Evolutionary conservation across 1,284 basidiomycete genomes (phyloP).

Genomic region (Xanthoconium separans): DNA sequence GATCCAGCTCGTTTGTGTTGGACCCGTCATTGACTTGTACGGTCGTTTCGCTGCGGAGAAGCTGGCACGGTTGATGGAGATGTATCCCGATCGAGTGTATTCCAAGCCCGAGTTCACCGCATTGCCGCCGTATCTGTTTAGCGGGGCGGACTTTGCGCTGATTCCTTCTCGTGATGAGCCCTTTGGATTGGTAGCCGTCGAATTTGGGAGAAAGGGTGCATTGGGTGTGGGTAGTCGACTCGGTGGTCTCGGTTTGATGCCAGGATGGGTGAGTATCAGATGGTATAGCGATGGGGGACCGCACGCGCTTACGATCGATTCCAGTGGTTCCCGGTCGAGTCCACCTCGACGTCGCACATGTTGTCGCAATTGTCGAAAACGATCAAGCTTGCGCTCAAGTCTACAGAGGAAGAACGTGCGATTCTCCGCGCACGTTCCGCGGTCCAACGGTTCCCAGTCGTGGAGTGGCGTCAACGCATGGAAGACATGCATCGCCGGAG

Average conservation of each 20-base stretch:
- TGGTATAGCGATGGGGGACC: not conserved
- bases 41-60: constrained; percentile 94
- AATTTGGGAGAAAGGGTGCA: constrained; percentile 93
- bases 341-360: constrained; percentile 88
- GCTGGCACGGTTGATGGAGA: constrained; percentile 86
- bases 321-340: constrained; percentile 95
- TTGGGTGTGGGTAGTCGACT: constrained; percentile 90
- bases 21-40: constrained; percentile 92
- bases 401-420: constrained; percentile 85
- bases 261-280: constrained; percentile 80
- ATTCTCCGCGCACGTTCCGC: constrained; percentile 90
- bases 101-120: constrained; percentile 94
- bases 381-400: constrained; percentile 90
- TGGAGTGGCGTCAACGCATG: constrained; percentile 93
- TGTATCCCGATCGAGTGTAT: constrained; percentile 89
- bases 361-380: constrained; percentile 93
- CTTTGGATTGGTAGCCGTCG: constrained; percentile 91
- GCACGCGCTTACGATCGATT: constrained; percentile 5
- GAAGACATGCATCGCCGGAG: constrained; percentile 91
- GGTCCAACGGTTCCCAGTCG: constrained; percentile 92
- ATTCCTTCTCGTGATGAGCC: constrained; percentile 95
- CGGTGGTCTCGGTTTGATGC: constrained; percentile 93
- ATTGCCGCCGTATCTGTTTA: constrained; percentile 89
- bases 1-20: constrained; percentile 86
- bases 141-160: constrained; percentile 90